Conservation (phyloP, 108 stramenopile genomes). For the Nitzschia inconspicua region DNA sequence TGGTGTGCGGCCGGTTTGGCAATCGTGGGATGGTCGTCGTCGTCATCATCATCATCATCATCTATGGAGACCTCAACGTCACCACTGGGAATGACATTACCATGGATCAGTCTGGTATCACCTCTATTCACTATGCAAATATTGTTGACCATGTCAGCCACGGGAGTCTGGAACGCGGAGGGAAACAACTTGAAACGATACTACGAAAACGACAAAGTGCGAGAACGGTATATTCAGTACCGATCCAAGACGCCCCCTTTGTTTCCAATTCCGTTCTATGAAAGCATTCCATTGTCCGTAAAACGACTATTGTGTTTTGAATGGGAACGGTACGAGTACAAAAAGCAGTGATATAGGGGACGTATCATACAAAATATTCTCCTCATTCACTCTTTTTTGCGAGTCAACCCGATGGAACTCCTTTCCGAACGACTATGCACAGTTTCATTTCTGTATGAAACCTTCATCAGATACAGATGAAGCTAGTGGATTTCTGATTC, state of each 20-base stretch:
- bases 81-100: too few relatives aligned
- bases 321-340: conserved; percentile 61
- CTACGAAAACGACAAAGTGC: conserved; percentile 34
- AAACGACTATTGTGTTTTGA: conserved; percentile 60
- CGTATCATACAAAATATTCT: too few relatives aligned
- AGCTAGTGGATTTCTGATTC: too few relatives aligned
- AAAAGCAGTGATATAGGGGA: not conserved
- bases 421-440: too few relatives aligned
- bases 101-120: conserved; percentile 43
- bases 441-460: too few relatives aligned
- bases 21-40: conserved; percentile 8
- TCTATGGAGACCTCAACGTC: not conserved
- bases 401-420: too few relatives aligned
- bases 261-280: conserved; percentile 45
- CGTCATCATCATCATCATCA: conserved; percentile 15
- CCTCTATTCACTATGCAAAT: conserved; percentile 68
- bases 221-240: conserved; percentile 35
- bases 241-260: conserved; percentile 54
- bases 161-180: conserved; percentile 65
- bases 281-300: conserved; percentile 34
- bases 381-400: too few relatives aligned
- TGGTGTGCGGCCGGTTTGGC: conserved; percentile 34
- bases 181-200: conserved; percentile 63
- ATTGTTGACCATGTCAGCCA: conserved; percentile 41
- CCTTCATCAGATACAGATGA: too few relatives aligned